Conservation (phyloP, 1,284 basidiomycete species). For the Schizophyllum amplum region DNA sequence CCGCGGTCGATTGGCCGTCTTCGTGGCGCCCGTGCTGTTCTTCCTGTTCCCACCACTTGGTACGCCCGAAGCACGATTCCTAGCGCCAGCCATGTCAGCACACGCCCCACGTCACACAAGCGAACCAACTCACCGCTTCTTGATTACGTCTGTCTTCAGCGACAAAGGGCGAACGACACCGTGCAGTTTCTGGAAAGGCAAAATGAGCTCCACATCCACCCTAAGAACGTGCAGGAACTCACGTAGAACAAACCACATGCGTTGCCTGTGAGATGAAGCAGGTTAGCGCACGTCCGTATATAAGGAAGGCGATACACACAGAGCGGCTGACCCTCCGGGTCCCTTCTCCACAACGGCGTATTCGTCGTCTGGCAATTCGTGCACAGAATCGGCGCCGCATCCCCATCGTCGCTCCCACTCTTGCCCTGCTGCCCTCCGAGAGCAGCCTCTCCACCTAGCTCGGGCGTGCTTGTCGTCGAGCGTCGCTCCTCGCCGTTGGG, state of each 20-base stretch:
- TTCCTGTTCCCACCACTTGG: constrained; percentile 54
- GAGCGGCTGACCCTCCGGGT: constrained; percentile 91
- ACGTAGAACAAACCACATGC: constrained; percentile 90
- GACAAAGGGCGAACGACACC: constrained; percentile 91
- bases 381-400: constrained; percentile 72
- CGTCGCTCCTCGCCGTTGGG: constrained; percentile 27
- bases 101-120: constrained; percentile 3
- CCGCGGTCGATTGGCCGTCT: constrained; percentile 57
- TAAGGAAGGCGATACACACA: constrained; percentile 43
- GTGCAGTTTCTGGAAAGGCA: constrained; percentile 71
- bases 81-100: constrained; percentile 23
- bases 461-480: constrained; percentile 50
- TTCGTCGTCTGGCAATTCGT: constrained; percentile 95
- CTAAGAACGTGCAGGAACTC: constrained; percentile 27
- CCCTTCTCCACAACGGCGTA: constrained; percentile 91
- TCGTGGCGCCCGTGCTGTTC: constrained; percentile 47
- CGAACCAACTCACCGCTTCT: constrained; percentile 75
- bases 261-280: constrained; percentile 40
- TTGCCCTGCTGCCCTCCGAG: constrained; percentile 22
- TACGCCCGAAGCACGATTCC: constrained; percentile 72
- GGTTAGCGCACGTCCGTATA: constrained; percentile 8
- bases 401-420: constrained; percentile 55
- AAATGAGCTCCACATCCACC: constrained; percentile 12
- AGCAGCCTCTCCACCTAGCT: constrained; percentile 27
- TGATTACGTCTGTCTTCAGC: constrained; percentile 95